Conservation (phyloP, 208 protist species). For the Herpetomonas tarakana region DNA sequence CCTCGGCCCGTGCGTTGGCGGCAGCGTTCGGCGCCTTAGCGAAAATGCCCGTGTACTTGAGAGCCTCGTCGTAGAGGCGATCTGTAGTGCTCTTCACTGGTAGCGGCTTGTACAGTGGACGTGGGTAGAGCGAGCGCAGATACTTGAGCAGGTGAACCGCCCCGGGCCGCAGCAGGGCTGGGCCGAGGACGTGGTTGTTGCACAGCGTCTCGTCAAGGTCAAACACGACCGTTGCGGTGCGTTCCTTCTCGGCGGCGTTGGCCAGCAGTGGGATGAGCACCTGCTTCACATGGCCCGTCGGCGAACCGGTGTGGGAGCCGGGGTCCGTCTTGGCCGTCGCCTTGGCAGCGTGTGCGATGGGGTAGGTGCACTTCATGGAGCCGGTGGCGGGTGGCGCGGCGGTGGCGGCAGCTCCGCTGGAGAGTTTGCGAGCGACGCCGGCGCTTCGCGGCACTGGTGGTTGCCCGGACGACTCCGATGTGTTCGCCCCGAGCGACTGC, state of each 20-base stretch:
- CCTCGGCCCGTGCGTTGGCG: conserved; percentile 9
- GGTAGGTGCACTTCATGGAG: too few relatives aligned
- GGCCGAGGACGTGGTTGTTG: conserved; percentile 70
- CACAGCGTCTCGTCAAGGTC: conserved; percentile 91
- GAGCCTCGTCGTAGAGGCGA: conserved; percentile 48
- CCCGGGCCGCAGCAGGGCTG: conserved; percentile 66
- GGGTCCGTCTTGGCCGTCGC: too few relatives aligned
- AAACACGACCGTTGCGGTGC: conserved; percentile 85
- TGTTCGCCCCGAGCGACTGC: too few relatives aligned
- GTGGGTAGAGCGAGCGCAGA: conserved; percentile 44
- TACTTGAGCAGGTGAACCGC: conserved; percentile 52
- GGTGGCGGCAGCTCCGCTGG: too few relatives aligned
- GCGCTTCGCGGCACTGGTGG: too few relatives aligned
- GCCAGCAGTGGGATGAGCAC: conserved; percentile 39
- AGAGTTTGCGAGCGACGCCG: too few relatives aligned
- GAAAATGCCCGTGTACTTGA: conserved; percentile 26
- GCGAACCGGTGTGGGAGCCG: too few relatives aligned
- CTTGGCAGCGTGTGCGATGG: too few relatives aligned
- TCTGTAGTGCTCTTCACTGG: conserved; percentile 16
- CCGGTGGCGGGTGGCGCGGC: too few relatives aligned
- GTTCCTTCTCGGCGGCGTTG: conserved; percentile 32
- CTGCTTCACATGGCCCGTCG: conserved; percentile 7
- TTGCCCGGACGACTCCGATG: too few relatives aligned
- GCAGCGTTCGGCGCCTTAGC: conserved; percentile 12
- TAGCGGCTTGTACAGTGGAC: conserved; percentile 28